These are phyloP conservation scores for Pestalotiopsis sp. DNA, from an alignment of 2,329 filamentous ascomycete genomes.

Conservation along the genomic window DNA sequence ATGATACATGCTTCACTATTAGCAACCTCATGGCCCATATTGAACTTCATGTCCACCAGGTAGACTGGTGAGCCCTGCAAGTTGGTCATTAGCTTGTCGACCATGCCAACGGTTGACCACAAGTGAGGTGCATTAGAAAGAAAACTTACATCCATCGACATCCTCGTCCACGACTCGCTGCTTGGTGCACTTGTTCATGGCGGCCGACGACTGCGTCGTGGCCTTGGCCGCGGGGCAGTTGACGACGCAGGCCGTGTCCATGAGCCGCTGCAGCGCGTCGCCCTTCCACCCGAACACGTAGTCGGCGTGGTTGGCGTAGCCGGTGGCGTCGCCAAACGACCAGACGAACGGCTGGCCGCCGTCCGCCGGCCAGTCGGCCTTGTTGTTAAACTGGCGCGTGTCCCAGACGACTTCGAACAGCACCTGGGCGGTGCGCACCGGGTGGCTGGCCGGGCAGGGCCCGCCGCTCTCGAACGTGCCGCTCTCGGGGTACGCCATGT, in stretches of 20 bases:
- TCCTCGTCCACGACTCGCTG: slow-evolving; percentile 1
- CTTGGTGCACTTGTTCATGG: slow-evolving; percentile 31
- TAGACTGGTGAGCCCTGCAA: not conserved
- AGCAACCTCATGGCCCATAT: not conserved
- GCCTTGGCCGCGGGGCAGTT: slow-evolving; percentile 31
- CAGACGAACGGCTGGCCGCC: slow-evolving; percentile 34
- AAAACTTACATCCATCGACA: slow-evolving; percentile 1
- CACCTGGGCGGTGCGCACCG: slow-evolving; percentile 58
- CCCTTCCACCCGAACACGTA: slow-evolving; percentile 41
- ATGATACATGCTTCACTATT: not conserved
- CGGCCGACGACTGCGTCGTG: slow-evolving; percentile 30
- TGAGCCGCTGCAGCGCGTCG: slow-evolving; percentile 37
- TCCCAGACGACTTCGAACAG: slow-evolving; percentile 64
- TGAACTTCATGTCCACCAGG: slow-evolving; percentile 4
- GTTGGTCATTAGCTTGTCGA: not conserved
- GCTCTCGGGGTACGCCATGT: slow-evolving; percentile 50
- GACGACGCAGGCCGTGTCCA: slow-evolving; percentile 37
- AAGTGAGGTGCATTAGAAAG: not conserved
- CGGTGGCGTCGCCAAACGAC: slow-evolving; percentile 34
- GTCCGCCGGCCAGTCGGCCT: slow-evolving; percentile 29
- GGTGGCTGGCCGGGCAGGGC: slow-evolving; percentile 50
- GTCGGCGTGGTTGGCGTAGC: slow-evolving; percentile 39
- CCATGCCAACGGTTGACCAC: not conserved
- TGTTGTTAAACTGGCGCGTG: slow-evolving; percentile 29
- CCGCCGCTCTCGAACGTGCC: slow-evolving; percentile 39